Evolutionary conservation across 306 rosid species (phyloP), one percentile per base, ranked within the genome.

Genomic region (Sphenostylis stenocarpa): DNA sequence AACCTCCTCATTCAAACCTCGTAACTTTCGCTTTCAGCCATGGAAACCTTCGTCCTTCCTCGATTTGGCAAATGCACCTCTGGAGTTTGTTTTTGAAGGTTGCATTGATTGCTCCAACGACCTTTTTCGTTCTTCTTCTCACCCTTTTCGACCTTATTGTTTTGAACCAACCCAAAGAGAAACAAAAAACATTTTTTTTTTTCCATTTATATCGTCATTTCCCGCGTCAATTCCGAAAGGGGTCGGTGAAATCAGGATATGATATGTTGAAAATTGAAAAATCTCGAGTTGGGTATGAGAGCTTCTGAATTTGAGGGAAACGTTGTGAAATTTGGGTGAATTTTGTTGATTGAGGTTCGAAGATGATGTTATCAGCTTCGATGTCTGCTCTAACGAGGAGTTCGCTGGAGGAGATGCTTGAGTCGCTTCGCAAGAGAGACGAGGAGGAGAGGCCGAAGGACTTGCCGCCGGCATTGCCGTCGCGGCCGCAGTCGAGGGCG

Each of bases 391-490:
- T 88, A 58, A 84, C 86, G 63, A 89, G 94, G 83, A 96, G 99
- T 81, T 96, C 99, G 44, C 81, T 96, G 31, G 99, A 96, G 80
- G 98, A 91, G 84, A 96, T 96, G 99, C 87, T 96, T 44, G 99
- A 93, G 58, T 89, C 98, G 20, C 96, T 96, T 45, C 92, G 94
- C 70, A 87, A 86, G 76, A 87, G 84, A 63, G 97, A 90, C 45
- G 97, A 85, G 65, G 88, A 73, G 23, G 96, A 89, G 77, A 89
- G 76, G 86, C 96, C 97, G 0, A 91, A 84, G 87, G 97, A 91
- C 85, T 66, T 84, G 77, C 99, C 99, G 4, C 99, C 99, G 56
- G 99, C 94, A 81, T 91, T 96, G 90, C 99, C 99, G 33, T 67
- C 96, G 28, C 85, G 99, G 73, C 99, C 99, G 1, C 75, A 82